Base-by-base conservation (phyloP, 1,284 basidiomycete species). In the Microbotryum violaceum region DNA sequence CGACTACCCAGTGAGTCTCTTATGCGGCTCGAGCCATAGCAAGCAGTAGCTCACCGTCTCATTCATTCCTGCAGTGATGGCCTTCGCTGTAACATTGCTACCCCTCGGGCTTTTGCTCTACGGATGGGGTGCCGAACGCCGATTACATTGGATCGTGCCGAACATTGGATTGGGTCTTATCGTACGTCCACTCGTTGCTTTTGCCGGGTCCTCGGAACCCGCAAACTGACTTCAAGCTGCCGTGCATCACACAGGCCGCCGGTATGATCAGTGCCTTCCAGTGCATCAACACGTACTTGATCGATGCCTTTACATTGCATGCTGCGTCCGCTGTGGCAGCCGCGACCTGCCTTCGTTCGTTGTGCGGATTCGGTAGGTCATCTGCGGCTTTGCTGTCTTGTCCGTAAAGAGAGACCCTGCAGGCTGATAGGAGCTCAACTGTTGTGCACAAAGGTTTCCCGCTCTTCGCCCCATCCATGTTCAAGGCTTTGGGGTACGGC, bases 121-220 rank as follows among this genome's bases (percentile, higher is more conserved):
- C 1, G 86, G 87, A 16, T 89, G 86, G 86, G 78, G 81, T 0
- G 82, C 82, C 6, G 70, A 85, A 56, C 73, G 78, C 1, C 72
- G 75, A 27, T 70, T 81, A 0, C 82, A 82, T 63, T 89, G 86
- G 86, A 83, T 87, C 61, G 82, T 75, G 0, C 29, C 55, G n/a
- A 63, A 66, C 27, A 56, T 70, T 14, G 69, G 70, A 10, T 48
- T 71, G 25, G 50, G 57, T 45, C 42, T 66, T 1, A 46, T 70
- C 21, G 60, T 42, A 42, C 37, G 37, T 42, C 18, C 16, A 37
- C 37, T 42, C 37, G 37, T 42, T 12, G 14, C 16, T 42, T 42
- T 18, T 16, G 37, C 12, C 16, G 6, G 37, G 14, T 16, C 37
- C 14, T 16, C 16, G 37, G 48, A 25, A 16, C 14, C 16, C 50